Percentiles rank a stretch among this genome's conserved stretches.
Evolutionary conservation across 2,329 filamentous ascomycete genomes (phyloP).

Genomic region (Penicillium sp.): DNA sequence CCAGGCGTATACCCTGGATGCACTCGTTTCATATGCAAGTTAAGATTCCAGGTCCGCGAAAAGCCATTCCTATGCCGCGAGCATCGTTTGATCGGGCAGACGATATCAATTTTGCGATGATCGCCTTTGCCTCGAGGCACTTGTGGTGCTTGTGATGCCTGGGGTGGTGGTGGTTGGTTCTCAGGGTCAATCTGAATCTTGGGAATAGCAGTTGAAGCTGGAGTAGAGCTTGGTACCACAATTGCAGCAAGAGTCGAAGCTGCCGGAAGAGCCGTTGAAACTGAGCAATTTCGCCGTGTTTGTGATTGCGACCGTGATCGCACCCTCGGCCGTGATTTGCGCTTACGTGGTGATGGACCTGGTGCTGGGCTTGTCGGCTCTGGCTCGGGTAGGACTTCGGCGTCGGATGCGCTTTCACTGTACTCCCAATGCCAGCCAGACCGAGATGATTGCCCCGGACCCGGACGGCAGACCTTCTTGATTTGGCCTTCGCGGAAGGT

Average conservation of each 20-base stretch:
- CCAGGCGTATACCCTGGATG: constrained; percentile 30
- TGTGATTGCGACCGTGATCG: constrained; percentile 4
- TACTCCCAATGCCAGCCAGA: constrained; percentile 4
- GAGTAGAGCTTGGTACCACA: neutral
- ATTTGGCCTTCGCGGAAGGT: constrained; percentile 53
- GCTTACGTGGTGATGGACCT: constrained; percentile 7
- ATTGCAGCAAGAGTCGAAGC: neutral
- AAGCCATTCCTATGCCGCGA: constrained; percentile 38
- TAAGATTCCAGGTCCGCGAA: constrained; percentile 43
- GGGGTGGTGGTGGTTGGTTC: neutral
- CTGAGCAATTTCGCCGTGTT: constrained; percentile 2
- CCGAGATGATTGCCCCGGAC: constrained; percentile 15
- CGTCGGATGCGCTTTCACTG: constrained; percentile 38
- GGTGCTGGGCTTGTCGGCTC: neutral
- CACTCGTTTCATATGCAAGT: constrained; percentile 40
- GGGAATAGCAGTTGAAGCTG: neutral
- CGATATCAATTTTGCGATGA: constrained; percentile 33
- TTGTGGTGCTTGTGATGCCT: constrained; percentile 4
- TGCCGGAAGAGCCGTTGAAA: neutral
- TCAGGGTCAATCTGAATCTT: neutral
- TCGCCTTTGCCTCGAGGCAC: constrained; percentile 29
- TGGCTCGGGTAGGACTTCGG: constrained; percentile 21
- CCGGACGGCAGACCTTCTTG: constrained; percentile 16
- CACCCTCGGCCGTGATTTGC: neutral
- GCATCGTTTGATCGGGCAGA: constrained; percentile 40